Conservation (phyloP, 352 stramenopile species). For the Globisporangium cystogenes region DNA sequence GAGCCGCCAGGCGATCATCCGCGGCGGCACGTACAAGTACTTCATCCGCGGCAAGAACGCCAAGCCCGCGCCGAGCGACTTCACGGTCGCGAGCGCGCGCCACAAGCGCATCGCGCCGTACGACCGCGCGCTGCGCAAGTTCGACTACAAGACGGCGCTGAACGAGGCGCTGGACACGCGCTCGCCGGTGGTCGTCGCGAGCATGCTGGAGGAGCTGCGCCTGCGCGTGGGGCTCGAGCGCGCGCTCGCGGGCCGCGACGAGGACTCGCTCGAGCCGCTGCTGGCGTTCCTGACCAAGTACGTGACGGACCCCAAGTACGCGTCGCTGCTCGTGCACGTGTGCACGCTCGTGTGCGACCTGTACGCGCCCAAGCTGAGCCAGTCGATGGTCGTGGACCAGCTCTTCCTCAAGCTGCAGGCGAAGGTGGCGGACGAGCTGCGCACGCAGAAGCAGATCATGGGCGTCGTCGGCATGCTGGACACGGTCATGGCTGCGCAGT, state of each 20-base stretch:
- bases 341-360: slow-evolving; percentile 92
- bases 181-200: slow-evolving; percentile 89
- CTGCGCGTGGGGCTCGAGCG: slow-evolving; percentile 87
- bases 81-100: slow-evolving; percentile 71
- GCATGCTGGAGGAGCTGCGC: slow-evolving; percentile 94
- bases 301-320: slow-evolving; percentile 93
- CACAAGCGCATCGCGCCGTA: slow-evolving; percentile 91
- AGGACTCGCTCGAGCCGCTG: slow-evolving; percentile 92
- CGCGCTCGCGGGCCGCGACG: slow-evolving; percentile 90
- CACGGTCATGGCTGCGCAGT: slow-evolving; percentile 82
- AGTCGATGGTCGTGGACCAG: slow-evolving; percentile 90
- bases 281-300: slow-evolving; percentile 95
- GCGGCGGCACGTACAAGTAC: slow-evolving; percentile 86
- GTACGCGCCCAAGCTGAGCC: slow-evolving; percentile 90
- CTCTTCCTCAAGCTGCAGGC: slow-evolving; percentile 92
- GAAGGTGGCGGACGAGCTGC: slow-evolving; percentile 83
- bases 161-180: slow-evolving; percentile 92
- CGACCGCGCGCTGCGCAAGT: slow-evolving; percentile 92
- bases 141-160: slow-evolving; percentile 94
- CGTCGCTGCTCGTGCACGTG: slow-evolving; percentile 88
- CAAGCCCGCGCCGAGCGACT: slow-evolving; percentile 68
- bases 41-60: slow-evolving; percentile 87
- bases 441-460: slow-evolving; percentile 81
- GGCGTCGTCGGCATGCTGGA: slow-evolving; percentile 88
- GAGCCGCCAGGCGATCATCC: slow-evolving; percentile 66